Evolutionary conservation across 164 flowering plant species (phyloP), one percentile per base, ranked within the genome.

Genomic region (Nymphaea thermarum): DNA sequence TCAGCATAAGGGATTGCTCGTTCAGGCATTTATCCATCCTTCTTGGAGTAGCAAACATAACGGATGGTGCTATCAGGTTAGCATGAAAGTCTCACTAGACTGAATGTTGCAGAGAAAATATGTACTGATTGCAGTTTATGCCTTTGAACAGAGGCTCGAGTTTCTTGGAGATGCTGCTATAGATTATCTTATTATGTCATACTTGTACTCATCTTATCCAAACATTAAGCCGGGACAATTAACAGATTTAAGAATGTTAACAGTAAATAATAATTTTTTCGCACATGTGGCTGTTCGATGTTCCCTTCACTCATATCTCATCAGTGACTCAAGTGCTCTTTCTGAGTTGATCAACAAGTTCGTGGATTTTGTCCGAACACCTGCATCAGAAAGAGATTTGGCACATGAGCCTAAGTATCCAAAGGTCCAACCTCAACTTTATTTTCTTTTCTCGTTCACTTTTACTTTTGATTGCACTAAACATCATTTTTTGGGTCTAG

Each of bases 1-100:
- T 80, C 62, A 57, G 72, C 83, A 85, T 66, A 86, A 70, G 78
- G 96, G 98, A 71, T 75, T 95, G 66, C 92, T 95, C 73, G 70
- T 90, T 7, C 96, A 92, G 80, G 98, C 99, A 57, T 82, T 92
- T 77, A 68, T 89, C 17, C 99, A 95, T 78, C 97, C 99, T 69
- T 25, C 36, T 25, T 95, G 98, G 43, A 86, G 77, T 77, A 83
- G 80, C 73, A 77, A 76, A 69, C 87, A 80, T 75, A 82, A 81
- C 42, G 99, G 98, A 72, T 97, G 97, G 63, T 90, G 99, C 77
- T 95, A 92, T 77, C 99, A 94, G 96, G 99, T 94, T 73, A 51
- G 64, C 63, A 67, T 43, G 63, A 17, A n/a, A 8, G 17, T 6
- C 55, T 47, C 12, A 14, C 55, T 14, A 6, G 12, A 6, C 12